These are phyloP conservation scores for Aspergillus cavernicola DNA, from an alignment of 495 filamentous ascomycete species.

Conservation along the genomic window DNA sequence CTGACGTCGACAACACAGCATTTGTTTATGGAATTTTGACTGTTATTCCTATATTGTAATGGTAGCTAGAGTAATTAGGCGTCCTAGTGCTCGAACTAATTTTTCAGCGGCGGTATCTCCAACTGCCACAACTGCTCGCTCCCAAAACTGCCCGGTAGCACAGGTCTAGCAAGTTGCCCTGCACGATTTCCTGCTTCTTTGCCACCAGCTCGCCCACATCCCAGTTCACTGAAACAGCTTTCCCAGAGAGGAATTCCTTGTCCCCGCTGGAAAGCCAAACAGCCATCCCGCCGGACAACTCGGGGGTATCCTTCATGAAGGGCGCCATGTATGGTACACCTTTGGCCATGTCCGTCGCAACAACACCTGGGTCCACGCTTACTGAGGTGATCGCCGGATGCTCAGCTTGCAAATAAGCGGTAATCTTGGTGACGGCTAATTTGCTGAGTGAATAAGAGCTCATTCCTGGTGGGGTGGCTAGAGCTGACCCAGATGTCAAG, in stretches of 20 bases:
- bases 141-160: no score
- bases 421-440: conserved; percentile 29
- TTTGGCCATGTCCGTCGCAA: conserved; percentile 31
- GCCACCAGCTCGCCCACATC: conserved; percentile 40
- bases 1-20: no score
- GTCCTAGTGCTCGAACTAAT: no score
- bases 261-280: conserved; percentile 39
- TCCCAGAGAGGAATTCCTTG: conserved; percentile 37
- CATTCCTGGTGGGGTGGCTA: background rate
- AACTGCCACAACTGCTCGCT: no score
- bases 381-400: conserved; percentile 35
- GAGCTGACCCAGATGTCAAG: background rate
- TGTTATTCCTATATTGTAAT: no score
- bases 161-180: background rate
- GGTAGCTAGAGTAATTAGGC: no score
- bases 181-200: conserved; percentile 38
- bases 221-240: conserved; percentile 42
- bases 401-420: conserved; percentile 25
- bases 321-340: background rate
- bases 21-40: no score
- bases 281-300: conserved; percentile 32
- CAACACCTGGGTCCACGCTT: conserved; percentile 36
- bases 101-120: no score
- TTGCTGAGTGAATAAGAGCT: conserved; percentile 10
- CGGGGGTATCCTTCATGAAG: conserved; percentile 2